Base-by-base conservation (phyloP, 1,139 yeast species). In the Candida freyschussii region DNA sequence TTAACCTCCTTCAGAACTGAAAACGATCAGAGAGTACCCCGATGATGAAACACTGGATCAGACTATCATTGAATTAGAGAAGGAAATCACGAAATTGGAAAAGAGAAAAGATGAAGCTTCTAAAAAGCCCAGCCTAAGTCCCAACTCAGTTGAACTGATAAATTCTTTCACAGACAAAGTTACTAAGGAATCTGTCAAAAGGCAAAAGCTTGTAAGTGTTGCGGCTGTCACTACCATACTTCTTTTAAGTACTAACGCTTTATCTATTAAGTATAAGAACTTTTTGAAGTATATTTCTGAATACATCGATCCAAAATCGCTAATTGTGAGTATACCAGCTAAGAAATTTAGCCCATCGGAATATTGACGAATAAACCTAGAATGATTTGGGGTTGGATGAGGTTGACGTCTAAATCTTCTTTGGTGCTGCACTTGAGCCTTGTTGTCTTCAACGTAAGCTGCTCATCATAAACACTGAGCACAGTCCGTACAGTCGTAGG, bases 221-320 rank as follows among this genome's bases (percentile, higher is more conserved):
- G 9, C 4, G 4, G 17, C 8, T 3, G 3, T 5, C 12, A 8
- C 6, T 8, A 17, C 20, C 2, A 7, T 15, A 5, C 11, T 17
- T 5, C 19, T 15, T 13, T 9, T n/a, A n/a, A 4, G 13, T 18
- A 30, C 34, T 30, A 21, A 29, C 32, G 15, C 4, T 11, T 5
- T 11, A 11, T 7, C 20, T 18, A 8, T 17, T 6, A n/a, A 37
- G 39, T 44, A 45, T 29, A 36, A 37, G 15, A 33, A 35, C 27
- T 37, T 47, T 28, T 29, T 43, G 26, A 29, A 32, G 16, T 36
- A 32, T 11, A 33, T 47, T 14, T 34, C 48, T n/a, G 52, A 47
- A 24, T 38, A 29, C 21, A 25, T 44, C n/a, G 50, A 47, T 24
- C 38, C 46, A 5, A 39, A 38, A 23, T n/a, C 26, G 0, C 24